Conservation (phyloP, 164 flowering plant species). For the Warburgia ugandensis region DNA sequence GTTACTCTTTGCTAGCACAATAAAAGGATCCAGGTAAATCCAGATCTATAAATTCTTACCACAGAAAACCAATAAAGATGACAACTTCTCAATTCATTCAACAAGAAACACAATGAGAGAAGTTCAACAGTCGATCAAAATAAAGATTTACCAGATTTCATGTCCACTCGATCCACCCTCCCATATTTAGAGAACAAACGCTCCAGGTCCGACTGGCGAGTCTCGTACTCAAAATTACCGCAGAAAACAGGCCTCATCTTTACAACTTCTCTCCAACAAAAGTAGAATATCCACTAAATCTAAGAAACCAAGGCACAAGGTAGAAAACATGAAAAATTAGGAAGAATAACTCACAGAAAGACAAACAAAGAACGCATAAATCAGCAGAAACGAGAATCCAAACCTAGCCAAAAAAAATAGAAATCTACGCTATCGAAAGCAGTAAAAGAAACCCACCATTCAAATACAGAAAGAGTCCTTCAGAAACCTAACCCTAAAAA, state of each 20-base stretch:
- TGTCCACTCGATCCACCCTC: conserved; percentile 69
- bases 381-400: too few species aligned
- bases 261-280: background rate
- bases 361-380: too few species aligned
- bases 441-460: too few species aligned
- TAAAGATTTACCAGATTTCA: conserved; percentile 60
- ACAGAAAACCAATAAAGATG: too few species aligned
- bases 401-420: too few species aligned
- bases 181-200: conserved; percentile 64
- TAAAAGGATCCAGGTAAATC: background rate
- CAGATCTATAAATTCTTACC: background rate
- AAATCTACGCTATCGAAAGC: too few species aligned
- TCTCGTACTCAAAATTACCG: conserved; percentile 73
- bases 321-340: conserved; percentile 7
- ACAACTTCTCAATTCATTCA: too few species aligned
- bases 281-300: background rate
- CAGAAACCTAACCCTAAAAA: too few species aligned
- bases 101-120: too few species aligned
- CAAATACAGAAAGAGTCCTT: too few species aligned
- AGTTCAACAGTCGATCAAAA: background rate
- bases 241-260: conserved; percentile 73
- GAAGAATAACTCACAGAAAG: background rate
- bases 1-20: too few species aligned
- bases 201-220: conserved; percentile 76
- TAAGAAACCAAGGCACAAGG: too few species aligned